Percentiles rank a stretch among this genome's conserved stretches.
phyloP scores from a whole-genome alignment of 1,139 yeast genomes.

The Kodamaea sp. region DNA sequence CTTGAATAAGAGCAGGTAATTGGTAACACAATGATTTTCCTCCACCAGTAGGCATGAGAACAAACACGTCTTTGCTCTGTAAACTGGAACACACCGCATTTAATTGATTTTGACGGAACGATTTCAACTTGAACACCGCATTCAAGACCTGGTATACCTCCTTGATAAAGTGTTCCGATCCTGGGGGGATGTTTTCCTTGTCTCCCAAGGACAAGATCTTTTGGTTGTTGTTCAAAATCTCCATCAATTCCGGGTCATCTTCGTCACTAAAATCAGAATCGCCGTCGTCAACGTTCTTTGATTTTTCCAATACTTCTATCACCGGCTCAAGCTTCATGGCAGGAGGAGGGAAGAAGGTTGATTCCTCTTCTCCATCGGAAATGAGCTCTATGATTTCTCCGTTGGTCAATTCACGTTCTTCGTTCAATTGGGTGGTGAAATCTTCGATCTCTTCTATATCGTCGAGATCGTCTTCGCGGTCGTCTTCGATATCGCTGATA shows the following conservation, averaged over 20 bases:
- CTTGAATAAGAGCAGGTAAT: constrained; percentile 79
- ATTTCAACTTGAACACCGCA: constrained; percentile 59
- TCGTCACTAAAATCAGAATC: constrained; percentile 37
- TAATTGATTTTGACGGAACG: constrained; percentile 80
- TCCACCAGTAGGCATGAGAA: constrained; percentile 98
- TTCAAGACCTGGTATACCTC: constrained; percentile 65
- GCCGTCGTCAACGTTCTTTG: constrained; percentile 17
- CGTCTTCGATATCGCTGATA: constrained; percentile 13
- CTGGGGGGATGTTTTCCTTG: constrained; percentile 27
- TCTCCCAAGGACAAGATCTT: constrained; percentile 5
- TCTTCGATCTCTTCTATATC: constrained; percentile 32
- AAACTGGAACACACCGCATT: constrained; percentile 86
- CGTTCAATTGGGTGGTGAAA: constrained; percentile 44
- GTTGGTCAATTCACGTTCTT: constrained; percentile 40
- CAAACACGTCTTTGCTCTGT: constrained; percentile 84
- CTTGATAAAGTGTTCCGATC: constrained; percentile 37
- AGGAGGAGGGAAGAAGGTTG: constrained; percentile 9
- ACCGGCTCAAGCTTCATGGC: neutral
- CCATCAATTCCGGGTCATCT: constrained; percentile 38
- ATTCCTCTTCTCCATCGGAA: constrained; percentile 38
- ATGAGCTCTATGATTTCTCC: constrained; percentile 32
- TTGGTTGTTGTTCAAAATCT: constrained; percentile 20
- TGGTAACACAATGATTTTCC: constrained; percentile 97
- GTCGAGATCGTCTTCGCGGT: constrained; percentile 19
- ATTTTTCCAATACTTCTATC: neutral